These are phyloP conservation scores for Russula sp. DNA, from an alignment of 768 basidiomycete species.

Conservation along the genomic window DNA sequence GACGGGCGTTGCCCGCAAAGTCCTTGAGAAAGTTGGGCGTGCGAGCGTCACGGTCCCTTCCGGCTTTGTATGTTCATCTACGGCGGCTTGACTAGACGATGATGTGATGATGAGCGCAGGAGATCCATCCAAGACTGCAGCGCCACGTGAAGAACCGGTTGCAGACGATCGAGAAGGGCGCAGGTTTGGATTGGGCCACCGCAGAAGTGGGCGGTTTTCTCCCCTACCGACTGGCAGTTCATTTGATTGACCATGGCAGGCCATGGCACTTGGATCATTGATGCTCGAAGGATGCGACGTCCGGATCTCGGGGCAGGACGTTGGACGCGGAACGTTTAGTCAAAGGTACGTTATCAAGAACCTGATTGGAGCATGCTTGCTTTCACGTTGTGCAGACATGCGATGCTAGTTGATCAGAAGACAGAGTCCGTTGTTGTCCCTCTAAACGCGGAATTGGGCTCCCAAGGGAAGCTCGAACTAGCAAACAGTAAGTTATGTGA, in stretches of 20 bases:
- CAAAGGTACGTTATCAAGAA: slow-evolving; percentile 43
- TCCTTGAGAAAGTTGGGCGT: slow-evolving; percentile 53
- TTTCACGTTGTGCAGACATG: slow-evolving; percentile 45
- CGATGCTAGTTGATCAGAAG: slow-evolving; percentile 87
- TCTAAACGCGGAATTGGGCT: slow-evolving; percentile 61
- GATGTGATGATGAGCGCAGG: slow-evolving; percentile 37
- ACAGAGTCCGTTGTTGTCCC: slow-evolving; percentile 78
- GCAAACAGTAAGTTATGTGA: slow-evolving; percentile 63
- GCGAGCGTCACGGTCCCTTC: slow-evolving; percentile 59
- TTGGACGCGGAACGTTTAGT: slow-evolving; percentile 86
- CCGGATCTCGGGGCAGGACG: slow-evolving; percentile 90
- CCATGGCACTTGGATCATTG: slow-evolving; percentile 82
- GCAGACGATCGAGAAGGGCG: slow-evolving; percentile 58
- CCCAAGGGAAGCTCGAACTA: slow-evolving; percentile 63
- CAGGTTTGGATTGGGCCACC: slow-evolving; percentile 84
- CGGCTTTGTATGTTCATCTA: slow-evolving; percentile 51
- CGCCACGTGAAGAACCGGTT: slow-evolving; percentile 75
- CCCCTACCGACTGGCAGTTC: neutral
- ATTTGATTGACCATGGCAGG: slow-evolving; percentile 37
- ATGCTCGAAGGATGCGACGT: slow-evolving; percentile 79
- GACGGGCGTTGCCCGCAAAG: slow-evolving; percentile 56
- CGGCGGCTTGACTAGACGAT: neutral
- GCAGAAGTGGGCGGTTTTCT: slow-evolving; percentile 55
- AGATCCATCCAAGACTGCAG: slow-evolving; percentile 71
- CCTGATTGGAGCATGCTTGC: neutral